Evolutionary conservation across 129 eudicot genomes (phyloP).

Genomic region (Glebionis coronaria): DNA sequence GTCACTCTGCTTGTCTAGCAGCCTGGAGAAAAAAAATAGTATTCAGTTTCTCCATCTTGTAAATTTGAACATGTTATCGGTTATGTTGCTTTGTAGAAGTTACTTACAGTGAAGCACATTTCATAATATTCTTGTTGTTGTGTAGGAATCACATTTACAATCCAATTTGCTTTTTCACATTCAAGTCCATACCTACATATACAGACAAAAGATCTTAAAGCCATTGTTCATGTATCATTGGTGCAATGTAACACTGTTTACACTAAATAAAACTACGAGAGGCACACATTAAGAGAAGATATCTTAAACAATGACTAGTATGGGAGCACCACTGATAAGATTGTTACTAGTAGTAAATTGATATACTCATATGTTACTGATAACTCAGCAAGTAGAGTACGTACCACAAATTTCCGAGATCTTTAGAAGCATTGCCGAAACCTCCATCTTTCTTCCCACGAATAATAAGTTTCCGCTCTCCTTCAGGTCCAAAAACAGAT

Average conservation of each 20-base stretch:
- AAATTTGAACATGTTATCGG: not conserved
- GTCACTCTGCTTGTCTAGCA: not conserved
- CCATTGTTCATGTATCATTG: not conserved
- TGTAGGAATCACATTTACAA: not conserved
- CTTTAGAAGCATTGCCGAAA: too few species aligned
- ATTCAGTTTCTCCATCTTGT: too few species aligned
- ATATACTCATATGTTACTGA: too few species aligned
- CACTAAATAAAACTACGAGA: not conserved
- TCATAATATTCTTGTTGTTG: conserved; percentile 2
- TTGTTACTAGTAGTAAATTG: too few species aligned
- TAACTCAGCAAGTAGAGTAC: too few species aligned
- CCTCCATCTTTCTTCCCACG: too few species aligned
- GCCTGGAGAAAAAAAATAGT: not conserved
- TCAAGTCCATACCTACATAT: conserved; percentile 1
- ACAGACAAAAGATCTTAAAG: not conserved
- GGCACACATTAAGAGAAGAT: not conserved
- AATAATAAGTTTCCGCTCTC: too few species aligned
- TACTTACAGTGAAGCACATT: not conserved
- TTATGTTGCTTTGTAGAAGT: not conserved
- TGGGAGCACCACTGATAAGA: too few species aligned
- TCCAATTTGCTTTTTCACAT: not conserved
- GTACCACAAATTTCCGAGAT: too few species aligned
- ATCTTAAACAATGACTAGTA: not conserved
- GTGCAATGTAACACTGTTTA: not conserved
- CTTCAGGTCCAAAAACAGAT: too few species aligned